Evolutionary conservation across 2,329 filamentous ascomycete genomes (phyloP).

Genomic region (Aureobasidium uvarum): DNA sequence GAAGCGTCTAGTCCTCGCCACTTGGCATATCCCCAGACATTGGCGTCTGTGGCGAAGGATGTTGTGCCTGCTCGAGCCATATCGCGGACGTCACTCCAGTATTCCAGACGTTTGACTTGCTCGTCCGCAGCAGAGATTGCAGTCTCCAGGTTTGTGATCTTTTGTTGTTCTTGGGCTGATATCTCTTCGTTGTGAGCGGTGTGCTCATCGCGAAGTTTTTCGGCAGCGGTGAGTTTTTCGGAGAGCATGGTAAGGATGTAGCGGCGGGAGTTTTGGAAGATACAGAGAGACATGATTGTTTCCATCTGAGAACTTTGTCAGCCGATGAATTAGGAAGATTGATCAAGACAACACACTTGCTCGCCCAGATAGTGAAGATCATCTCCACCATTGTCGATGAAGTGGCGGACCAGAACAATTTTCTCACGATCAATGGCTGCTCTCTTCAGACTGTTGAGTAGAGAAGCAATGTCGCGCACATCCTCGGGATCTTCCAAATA

Average conservation of each 20-base stretch:
- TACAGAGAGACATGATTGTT: conserved; percentile 78
- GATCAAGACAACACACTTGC: conserved; percentile 42
- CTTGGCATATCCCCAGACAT: conserved; percentile 38
- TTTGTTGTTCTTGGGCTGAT: conserved; percentile 49
- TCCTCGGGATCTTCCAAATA: conserved; percentile 52
- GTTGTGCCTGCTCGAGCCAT: conserved; percentile 42
- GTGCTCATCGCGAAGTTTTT: conserved; percentile 51
- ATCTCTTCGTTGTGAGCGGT: conserved; percentile 43
- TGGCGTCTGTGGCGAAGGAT: conserved; percentile 37
- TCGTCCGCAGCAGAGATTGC: conserved; percentile 75
- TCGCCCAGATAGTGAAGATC: conserved; percentile 74
- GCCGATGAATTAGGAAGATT: conserved; percentile 33
- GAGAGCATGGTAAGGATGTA: conserved; percentile 69
- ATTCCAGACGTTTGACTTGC: conserved; percentile 77
- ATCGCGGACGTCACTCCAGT: conserved; percentile 71
- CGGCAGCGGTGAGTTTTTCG: conserved; percentile 57
- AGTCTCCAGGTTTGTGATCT: conserved; percentile 67
- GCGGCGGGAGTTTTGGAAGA: conserved; percentile 85
- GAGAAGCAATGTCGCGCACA: conserved; percentile 62
- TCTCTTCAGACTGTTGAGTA: conserved; percentile 66
- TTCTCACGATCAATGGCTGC: conserved; percentile 88
- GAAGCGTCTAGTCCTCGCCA: conserved; percentile 44
- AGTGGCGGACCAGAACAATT: conserved; percentile 76
- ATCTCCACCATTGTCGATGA: conserved; percentile 71
- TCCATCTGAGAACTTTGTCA: conserved; percentile 58